Base-by-base conservation (phyloP, 169 alveolate species). In the Perkinsus marinus region DNA sequence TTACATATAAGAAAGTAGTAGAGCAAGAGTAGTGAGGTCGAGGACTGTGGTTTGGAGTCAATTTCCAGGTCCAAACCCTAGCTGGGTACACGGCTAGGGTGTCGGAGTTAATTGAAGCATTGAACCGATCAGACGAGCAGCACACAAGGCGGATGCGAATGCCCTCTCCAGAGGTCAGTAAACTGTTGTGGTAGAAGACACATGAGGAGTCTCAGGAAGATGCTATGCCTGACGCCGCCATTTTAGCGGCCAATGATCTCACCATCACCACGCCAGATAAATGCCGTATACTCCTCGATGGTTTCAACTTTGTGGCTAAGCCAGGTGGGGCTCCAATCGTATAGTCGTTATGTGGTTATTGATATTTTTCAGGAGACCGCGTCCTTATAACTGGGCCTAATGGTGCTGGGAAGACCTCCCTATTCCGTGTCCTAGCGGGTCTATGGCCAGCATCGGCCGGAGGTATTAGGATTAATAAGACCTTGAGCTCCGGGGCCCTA, bases 341-440 rank as follows among this genome's bases (percentile, higher is more conserved):
- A 6, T 30, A 30, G 30, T 57, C 34, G 79, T 5, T 47, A 17
- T 36, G 39, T 89, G 68, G 37, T 17, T 30, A 36, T 89, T 89
- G 46, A 39, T 39, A 10, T 3, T 41, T 10, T 41, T 10, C 2
- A 30, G 39, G 38, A 0, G 91, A 30, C 30, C 68, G 91, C 10
- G 68, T 89, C 36, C 39, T 89, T 22, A 38, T 89, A 39, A 89
- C 91, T 39, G 91, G 91, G 36, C 91, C 91, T 19, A 89, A 89
- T 68, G 91, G 68, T 30, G 36, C 68, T 89, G 91, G 91, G 6
- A 89, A 89, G 68, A 89, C 91, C 39, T 39, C 91, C 39, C 91
- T 89, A 16, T 89, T 89, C 57, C 46, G 91, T 39, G 91, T 89
- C 26, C 68, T 89, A 41, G 46, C 68, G 30, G 68, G 91, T 7